Base-by-base conservation (phyloP, 1,139 yeast genomes). In the Candida sp. region DNA sequence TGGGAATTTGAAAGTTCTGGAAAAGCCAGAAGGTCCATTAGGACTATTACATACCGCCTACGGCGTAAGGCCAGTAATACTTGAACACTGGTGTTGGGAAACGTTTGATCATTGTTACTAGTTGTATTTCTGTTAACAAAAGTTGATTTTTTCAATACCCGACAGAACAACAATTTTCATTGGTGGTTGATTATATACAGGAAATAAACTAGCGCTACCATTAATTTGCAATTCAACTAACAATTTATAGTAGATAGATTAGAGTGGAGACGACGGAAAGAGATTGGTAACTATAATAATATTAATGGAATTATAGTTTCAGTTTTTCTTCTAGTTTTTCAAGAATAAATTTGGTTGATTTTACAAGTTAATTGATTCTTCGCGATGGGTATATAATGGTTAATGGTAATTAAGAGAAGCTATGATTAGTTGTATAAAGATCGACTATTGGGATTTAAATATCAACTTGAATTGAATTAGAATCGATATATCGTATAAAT, bases 51-150 rank as follows among this genome's bases (percentile, higher is more conserved):
- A 64, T 73, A 73, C 79, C 77, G 60, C 78, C 78, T 55, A 67
- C 66, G 46, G 71, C 75, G 52, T 70, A 73, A 56, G 79, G 79
- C 79, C 79, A 73, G 65, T 63, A 69, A 53, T 63, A 58, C 57
- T 73, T 73, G 53, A 70, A 62, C 52, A 73, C 70, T 55, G 79
- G 79, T 53, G 77, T 71, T 54, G 75, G 66, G 57, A 66, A 73
- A 63, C 60, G 68, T 47, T 58, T 55, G 50, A 37, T 44, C 54
- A 51, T 51, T 36, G 33, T 46, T 44, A 32, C 34, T 32, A 32
- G 6, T 6, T 32, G 19, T 7, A 32, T 32, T 32, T 32, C 19
- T 15, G 11, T 32, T n/a, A 32, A 11, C 34, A 32, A 32, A 32
- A 32, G 34, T 32, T 32, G 34, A 32, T 11, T 32, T 32, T 32